A percentile compares a stretch with the other conserved stretches of the same genome.
phyloP scores from a whole-genome alignment of 2,329 filamentous ascomycete species.

The Cercospora berteroae region DNA sequence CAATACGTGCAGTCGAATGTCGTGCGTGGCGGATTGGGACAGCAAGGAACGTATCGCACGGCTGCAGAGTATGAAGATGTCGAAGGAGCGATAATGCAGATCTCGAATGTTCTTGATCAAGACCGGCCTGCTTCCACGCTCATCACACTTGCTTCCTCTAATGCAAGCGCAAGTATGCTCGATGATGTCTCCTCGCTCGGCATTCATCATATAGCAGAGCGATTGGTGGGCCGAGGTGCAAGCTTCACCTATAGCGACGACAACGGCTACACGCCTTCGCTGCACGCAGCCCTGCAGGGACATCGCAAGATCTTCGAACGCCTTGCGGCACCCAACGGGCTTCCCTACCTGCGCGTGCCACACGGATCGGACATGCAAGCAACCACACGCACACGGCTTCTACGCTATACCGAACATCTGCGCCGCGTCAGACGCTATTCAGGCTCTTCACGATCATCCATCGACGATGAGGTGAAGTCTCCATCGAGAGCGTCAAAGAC shows the following conservation, averaged over 20 bases:
- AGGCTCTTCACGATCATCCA: background rate
- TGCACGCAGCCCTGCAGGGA: conserved; percentile 74
- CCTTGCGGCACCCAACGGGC: conserved; percentile 67
- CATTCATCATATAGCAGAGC: background rate
- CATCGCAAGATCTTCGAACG: conserved; percentile 73
- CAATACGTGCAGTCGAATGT: conserved; percentile 27
- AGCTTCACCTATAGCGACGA: conserved; percentile 54
- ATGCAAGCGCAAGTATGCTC: background rate
- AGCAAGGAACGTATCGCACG: conserved; percentile 21
- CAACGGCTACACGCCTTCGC: conserved; percentile 77
- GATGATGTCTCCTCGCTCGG: background rate
- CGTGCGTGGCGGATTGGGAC: conserved; percentile 15
- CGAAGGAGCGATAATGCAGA: conserved; percentile 19
- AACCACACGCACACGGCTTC: background rate
- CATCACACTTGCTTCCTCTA: conserved; percentile 27
- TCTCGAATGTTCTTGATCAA: conserved; percentile 57
- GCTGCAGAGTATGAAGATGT: conserved; percentile 11
- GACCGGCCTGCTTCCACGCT: conserved; percentile 33
- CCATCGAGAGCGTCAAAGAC: background rate
- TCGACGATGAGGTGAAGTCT: background rate
- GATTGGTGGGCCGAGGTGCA: background rate
- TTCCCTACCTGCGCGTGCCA: conserved; percentile 66
- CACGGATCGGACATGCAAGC: background rate
- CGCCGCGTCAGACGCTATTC: background rate
- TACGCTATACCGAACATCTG: background rate